These are phyloP conservation scores for Colletotrichum melonis DNA, from an alignment of 2,329 filamentous ascomycete genomes.

Conservation along the genomic window DNA sequence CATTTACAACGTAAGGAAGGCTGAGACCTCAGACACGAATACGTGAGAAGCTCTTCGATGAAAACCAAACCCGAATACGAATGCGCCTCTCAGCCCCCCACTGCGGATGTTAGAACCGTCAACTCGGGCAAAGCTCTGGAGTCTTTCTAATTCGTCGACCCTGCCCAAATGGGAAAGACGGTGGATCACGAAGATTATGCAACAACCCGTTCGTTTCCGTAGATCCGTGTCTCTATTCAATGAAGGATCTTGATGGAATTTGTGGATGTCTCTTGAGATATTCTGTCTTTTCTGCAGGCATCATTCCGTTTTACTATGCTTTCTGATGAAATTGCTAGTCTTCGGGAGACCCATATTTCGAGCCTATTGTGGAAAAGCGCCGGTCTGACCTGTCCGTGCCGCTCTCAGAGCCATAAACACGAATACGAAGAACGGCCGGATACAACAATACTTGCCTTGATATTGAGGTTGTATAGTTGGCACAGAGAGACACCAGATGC, in stretches of 20 bases:
- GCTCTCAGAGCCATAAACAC: not conserved
- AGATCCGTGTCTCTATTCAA: not conserved
- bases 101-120: not conserved
- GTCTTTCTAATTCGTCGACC: not conserved
- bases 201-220: not conserved
- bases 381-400: not conserved
- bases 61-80: conserved; percentile 22
- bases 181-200: not conserved
- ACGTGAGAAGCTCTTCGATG: conserved; percentile 3
- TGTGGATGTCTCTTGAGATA: not conserved
- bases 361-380: not conserved
- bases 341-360: not conserved
- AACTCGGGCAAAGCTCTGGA: not conserved
- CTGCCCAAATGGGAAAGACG: not conserved
- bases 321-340: not conserved
- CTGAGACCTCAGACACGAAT: conserved; percentile 4
- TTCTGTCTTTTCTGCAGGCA: not conserved
- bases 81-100: not conserved
- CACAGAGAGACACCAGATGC: not conserved
- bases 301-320: not conserved
- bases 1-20: not conserved
- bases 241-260: not conserved
- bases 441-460: not conserved
- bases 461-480: not conserved
- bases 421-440: not conserved